Evolutionary conservation across 768 basidiomycete genomes (phyloP).

Genomic region (Boletus rubescentipes): DNA sequence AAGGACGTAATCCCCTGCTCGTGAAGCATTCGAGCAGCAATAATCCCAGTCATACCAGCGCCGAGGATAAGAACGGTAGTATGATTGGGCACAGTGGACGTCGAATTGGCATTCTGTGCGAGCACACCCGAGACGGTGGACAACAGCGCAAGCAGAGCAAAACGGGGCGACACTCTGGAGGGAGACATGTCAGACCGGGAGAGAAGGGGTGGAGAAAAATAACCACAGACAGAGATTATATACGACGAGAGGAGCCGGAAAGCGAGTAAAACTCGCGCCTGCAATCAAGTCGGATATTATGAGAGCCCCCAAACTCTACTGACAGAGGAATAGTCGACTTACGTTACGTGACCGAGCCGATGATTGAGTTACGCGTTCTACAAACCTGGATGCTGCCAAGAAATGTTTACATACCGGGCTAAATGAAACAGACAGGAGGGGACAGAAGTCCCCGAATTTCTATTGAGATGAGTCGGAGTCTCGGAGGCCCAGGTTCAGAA

Average conservation of each 20-base stretch:
- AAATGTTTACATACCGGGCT: too few relatives aligned
- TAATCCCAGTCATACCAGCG: constrained; percentile 64
- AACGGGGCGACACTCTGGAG: background rate
- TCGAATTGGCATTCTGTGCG: constrained; percentile 4
- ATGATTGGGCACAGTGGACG: constrained; percentile 6
- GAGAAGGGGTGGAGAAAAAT: background rate
- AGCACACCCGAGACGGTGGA: background rate
- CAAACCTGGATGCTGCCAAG: too few relatives aligned
- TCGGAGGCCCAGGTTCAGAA: too few relatives aligned
- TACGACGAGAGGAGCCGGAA: background rate
- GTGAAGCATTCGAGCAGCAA: constrained; percentile 60
- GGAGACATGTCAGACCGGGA: constrained; percentile 11
- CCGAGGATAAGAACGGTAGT: constrained; percentile 57
- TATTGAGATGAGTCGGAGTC: too few relatives aligned
- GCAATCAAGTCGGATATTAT: background rate
- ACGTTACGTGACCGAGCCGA: too few relatives aligned
- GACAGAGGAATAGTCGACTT: too few relatives aligned
- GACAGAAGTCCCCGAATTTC: too few relatives aligned
- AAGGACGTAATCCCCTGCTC: constrained; percentile 51
- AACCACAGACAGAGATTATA: background rate
- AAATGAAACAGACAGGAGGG: too few relatives aligned
- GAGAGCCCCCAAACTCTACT: background rate
- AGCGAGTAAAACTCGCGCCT: background rate
- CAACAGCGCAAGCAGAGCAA: constrained; percentile 3
- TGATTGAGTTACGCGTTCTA: too few relatives aligned